A percentile compares a stretch with the other conserved stretches of the same genome.
Evolutionary conservation across 352 stramenopile genomes (phyloP).

Genomic region (Peronospora farinosa): DNA sequence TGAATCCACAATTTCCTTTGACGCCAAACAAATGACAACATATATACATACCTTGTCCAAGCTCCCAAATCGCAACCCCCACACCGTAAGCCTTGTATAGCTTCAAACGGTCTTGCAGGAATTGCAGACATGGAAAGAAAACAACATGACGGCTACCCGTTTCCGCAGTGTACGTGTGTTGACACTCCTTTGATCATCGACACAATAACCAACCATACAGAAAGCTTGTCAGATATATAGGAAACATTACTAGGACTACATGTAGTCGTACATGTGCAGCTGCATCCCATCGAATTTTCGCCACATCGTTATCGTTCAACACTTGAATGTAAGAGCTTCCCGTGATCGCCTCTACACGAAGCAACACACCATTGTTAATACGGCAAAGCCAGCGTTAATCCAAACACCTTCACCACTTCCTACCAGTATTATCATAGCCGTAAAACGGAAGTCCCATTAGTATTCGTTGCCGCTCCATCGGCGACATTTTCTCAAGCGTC

Average conservation of each 20-base stretch:
- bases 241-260: neutral
- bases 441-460: slow-evolving; percentile 77
- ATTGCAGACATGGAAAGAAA: slow-evolving; percentile 81
- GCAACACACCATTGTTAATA: neutral
- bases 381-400: neutral
- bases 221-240: neutral
- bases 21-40: neutral
- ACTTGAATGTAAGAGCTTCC: slow-evolving; percentile 36
- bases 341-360: slow-evolving; percentile 36
- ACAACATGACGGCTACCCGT: slow-evolving; percentile 38
- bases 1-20: neutral
- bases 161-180: slow-evolving; percentile 38
- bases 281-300: slow-evolving; percentile 48
- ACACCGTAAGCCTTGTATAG: slow-evolving; percentile 46
- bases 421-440: slow-evolving; percentile 70
- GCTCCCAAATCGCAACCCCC: slow-evolving; percentile 67
- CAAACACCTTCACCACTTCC: neutral
- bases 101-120: slow-evolving; percentile 57
- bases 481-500: slow-evolving; percentile 46
- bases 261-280: slow-evolving; percentile 32
- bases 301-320: slow-evolving; percentile 32
- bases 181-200: slow-evolving; percentile 46
- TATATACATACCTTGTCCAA: slow-evolving; percentile 57
- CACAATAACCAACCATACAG: neutral
- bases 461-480: slow-evolving; percentile 45